Base-by-base conservation (phyloP, 179 eudicot genomes). In the Heliamphora pulchella region DNA sequence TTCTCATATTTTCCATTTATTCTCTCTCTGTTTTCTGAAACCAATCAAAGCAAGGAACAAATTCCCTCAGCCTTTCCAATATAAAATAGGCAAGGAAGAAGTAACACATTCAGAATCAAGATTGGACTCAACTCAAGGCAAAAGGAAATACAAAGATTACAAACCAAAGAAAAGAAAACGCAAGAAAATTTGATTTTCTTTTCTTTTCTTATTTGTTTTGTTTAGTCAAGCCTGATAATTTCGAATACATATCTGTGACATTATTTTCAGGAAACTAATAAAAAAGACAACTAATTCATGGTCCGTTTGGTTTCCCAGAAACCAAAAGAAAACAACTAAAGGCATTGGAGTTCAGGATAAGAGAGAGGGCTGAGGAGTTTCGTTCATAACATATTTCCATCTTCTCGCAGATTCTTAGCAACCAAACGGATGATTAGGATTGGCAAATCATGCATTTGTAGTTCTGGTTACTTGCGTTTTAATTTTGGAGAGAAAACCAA, bases 291-390 rank as follows among this genome's bases (percentile, higher is more conserved):
- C 5, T 14, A 15, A 17, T 46, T 48, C 22, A 18, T 51, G 18
- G 9, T 57, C 65, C 53, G 70, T 62, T 47, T 64, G 68, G 66
- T 64, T 46, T 17, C 79, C 78, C 43, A 46, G 44, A 76, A 62
- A 47, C 67, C 70, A 47, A n/a, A 39, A 54, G 57, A 62, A 61
- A 59, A n/a, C 11, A 54, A 39, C 13, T 22, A 71, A 50, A 6
- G n/a, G 48, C 5, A 0, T 48, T 70, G 74, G 20, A 18, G 75
- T n/a, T 18, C 39, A 8, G 7, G 0, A 5, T 66, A 6, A 1
- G 4, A n/a, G 8, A 0, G 5, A n/a, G 13, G 4, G 14, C 9
- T 11, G 13, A 9, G 2, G 20, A 65, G 44, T 20, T 62, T 7
- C 3, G 31, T 2, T 15, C 31, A 31, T 31, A 31, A 31, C 31